Conservation (phyloP, 352 stramenopile genomes). For the Phytophthora ramorum region DNA sequence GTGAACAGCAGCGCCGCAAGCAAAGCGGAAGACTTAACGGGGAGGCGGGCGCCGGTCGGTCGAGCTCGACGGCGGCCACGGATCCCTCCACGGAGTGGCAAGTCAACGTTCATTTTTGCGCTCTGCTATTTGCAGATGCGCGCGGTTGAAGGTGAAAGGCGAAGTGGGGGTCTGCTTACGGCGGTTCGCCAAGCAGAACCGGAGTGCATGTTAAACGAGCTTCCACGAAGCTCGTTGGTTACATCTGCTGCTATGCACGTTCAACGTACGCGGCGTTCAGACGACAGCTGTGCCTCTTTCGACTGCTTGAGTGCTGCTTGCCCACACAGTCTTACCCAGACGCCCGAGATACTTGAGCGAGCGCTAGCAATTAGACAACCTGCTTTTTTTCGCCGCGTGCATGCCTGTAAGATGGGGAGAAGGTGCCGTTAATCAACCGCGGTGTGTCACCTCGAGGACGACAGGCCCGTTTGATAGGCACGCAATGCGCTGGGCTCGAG, state of each 20-base stretch:
- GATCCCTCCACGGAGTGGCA: background rate
- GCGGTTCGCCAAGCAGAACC: slow-evolving; percentile 26
- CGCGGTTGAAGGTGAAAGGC: slow-evolving; percentile 5
- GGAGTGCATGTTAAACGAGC: slow-evolving; percentile 17
- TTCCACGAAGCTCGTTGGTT: slow-evolving; percentile 12
- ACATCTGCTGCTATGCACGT: slow-evolving; percentile 12
- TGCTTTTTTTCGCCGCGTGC: slow-evolving; percentile 20
- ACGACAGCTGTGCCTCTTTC: slow-evolving; percentile 20
- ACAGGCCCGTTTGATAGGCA: slow-evolving; percentile 23
- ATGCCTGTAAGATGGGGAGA: slow-evolving; percentile 19
- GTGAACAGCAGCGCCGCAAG: slow-evolving; percentile 18
- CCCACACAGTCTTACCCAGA: slow-evolving; percentile 22
- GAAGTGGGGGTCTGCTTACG: slow-evolving; percentile 2
- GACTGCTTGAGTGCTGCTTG: slow-evolving; percentile 2
- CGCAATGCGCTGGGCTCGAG: slow-evolving; percentile 12
- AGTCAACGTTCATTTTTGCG: slow-evolving; percentile 9
- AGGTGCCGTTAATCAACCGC: slow-evolving; percentile 8
- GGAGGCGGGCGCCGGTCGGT: background rate
- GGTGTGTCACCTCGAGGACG: background rate
- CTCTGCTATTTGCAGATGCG: slow-evolving; percentile 1
- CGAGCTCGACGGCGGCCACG: slow-evolving; percentile 19
- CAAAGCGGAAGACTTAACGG: slow-evolving; percentile 23
- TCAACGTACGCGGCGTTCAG: slow-evolving; percentile 11
- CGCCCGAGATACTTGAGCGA: slow-evolving; percentile 6
- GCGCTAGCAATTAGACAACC: slow-evolving; percentile 18